These are phyloP conservation scores for Zygosaccharomyces bisporus DNA, from an alignment of 805 yeast genomes.

Conservation along the genomic window DNA sequence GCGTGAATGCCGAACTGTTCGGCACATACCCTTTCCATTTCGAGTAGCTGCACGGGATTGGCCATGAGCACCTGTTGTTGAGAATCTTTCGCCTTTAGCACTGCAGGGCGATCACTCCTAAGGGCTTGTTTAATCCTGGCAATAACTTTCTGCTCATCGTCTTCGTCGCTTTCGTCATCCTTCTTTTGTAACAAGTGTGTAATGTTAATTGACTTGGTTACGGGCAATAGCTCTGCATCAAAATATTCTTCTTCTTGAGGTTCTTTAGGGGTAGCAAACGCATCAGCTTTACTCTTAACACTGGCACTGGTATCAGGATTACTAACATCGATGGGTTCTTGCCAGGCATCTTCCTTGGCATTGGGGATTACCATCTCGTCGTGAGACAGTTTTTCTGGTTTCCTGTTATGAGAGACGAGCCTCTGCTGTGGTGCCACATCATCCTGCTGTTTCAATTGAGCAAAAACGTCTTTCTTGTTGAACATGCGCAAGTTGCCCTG, in stretches of 20 bases:
- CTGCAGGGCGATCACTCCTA: slow-evolving; percentile 12
- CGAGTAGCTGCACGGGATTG: slow-evolving; percentile 74
- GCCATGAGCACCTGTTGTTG: slow-evolving; percentile 49
- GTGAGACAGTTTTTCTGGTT: slow-evolving; percentile 52
- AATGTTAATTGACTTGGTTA: slow-evolving; percentile 36
- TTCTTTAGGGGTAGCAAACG: slow-evolving; percentile 16
- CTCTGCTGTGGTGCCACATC: slow-evolving; percentile 55
- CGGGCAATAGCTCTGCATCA: slow-evolving; percentile 27
- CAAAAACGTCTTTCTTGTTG: slow-evolving; percentile 75
- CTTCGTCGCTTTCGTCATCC: slow-evolving; percentile 13
- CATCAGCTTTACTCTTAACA: slow-evolving; percentile 10
- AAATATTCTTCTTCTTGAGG: slow-evolving; percentile 23
- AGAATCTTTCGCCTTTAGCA: slow-evolving; percentile 19
- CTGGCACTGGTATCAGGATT: no score
- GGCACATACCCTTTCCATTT: slow-evolving; percentile 58
- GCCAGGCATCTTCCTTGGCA: slow-evolving; percentile 52
- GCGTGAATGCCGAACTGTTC: slow-evolving; percentile 51
- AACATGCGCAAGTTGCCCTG: slow-evolving; percentile 75
- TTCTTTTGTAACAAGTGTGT: slow-evolving; percentile 35
- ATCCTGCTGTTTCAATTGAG: slow-evolving; percentile 66
- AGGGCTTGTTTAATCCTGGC: slow-evolving; percentile 17
- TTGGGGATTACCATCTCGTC: slow-evolving; percentile 70
- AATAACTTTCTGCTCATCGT: slow-evolving; percentile 25
- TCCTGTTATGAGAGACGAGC: slow-evolving; percentile 70
- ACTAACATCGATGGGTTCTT: slow-evolving; percentile 28